phyloP scores from a whole-genome alignment of 23 red algal species.

The Gracilaria gracilis region DNA sequence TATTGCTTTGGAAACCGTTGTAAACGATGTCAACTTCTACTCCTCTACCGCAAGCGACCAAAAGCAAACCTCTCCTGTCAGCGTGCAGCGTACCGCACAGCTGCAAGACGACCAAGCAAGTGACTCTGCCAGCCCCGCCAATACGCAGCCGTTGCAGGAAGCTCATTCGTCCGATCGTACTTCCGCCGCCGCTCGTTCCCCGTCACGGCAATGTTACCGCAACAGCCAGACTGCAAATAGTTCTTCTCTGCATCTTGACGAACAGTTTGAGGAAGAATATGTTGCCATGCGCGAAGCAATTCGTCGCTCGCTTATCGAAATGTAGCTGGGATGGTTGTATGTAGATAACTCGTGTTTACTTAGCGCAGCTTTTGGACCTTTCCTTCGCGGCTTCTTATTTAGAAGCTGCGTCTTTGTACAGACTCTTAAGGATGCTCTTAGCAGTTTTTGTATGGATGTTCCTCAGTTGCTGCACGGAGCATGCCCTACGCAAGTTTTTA shows the following conservation, averaged over 20 bases:
- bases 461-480: background rate
- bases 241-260: slow-evolving; percentile 15
- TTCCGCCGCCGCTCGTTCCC: background rate
- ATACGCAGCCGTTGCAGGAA: background rate
- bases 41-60: background rate
- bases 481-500: background rate
- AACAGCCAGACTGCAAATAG: slow-evolving; percentile 1
- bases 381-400: background rate
- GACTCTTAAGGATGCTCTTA: background rate
- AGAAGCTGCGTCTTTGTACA: slow-evolving; percentile 20
- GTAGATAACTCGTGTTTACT: slow-evolving; percentile 5
- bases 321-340: slow-evolving; percentile 11
- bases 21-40: slow-evolving; percentile 5
- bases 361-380: slow-evolving; percentile 15
- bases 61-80: background rate
- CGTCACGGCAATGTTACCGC: slow-evolving; percentile 5
- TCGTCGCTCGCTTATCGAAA: slow-evolving; percentile 55
- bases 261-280: slow-evolving; percentile 22
- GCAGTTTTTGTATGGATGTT: background rate
- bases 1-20: slow-evolving; percentile 4
- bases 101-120: background rate
- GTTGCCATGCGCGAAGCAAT: slow-evolving; percentile 40
- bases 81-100: slow-evolving; percentile 19
- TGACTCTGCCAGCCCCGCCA: background rate
- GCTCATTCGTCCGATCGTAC: background rate